These are phyloP conservation scores for Aureoboletus auriporus DNA, from an alignment of 768 basidiomycete species.

Conservation along the genomic window DNA sequence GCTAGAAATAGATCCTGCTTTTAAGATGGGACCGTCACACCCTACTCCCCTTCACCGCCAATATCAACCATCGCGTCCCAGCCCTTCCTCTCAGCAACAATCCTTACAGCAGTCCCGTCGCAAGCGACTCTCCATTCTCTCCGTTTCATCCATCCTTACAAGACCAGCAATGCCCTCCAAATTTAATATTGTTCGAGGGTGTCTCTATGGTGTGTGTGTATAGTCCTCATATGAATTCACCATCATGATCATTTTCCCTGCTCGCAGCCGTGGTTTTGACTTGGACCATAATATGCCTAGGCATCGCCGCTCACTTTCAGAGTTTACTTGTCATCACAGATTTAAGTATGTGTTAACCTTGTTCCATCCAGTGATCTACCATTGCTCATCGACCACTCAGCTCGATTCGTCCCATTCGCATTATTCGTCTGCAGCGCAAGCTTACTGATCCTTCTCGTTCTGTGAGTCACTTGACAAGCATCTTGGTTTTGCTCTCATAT, in stretches of 20 bases:
- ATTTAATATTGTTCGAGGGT: conserved; percentile 66
- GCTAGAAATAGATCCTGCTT: conserved; percentile 14
- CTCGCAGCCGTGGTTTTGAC: conserved; percentile 56
- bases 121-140: conserved; percentile 31
- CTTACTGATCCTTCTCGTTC: conserved; percentile 58
- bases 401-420: conserved; percentile 84
- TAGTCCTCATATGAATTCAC: background rate
- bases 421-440: conserved; percentile 75
- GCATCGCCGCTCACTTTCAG: conserved; percentile 77
- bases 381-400: conserved; percentile 34
- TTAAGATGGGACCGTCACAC: conserved; percentile 28
- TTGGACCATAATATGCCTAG: conserved; percentile 77
- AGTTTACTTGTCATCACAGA: conserved; percentile 67
- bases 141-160: conserved; percentile 28
- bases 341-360: conserved; percentile 54
- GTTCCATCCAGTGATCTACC: background rate
- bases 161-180: conserved; percentile 57
- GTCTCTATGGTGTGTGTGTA: conserved; percentile 56
- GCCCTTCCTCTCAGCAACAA: conserved; percentile 18
- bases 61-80: conserved; percentile 19
- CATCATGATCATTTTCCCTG: conserved; percentile 3
- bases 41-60: conserved; percentile 22
- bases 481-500: background rate
- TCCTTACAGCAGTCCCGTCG: conserved; percentile 29
- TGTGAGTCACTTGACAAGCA: conserved; percentile 44